Evolutionary conservation across 352 stramenopile species (phyloP).

Genomic region (Phytopythium litorale): DNA sequence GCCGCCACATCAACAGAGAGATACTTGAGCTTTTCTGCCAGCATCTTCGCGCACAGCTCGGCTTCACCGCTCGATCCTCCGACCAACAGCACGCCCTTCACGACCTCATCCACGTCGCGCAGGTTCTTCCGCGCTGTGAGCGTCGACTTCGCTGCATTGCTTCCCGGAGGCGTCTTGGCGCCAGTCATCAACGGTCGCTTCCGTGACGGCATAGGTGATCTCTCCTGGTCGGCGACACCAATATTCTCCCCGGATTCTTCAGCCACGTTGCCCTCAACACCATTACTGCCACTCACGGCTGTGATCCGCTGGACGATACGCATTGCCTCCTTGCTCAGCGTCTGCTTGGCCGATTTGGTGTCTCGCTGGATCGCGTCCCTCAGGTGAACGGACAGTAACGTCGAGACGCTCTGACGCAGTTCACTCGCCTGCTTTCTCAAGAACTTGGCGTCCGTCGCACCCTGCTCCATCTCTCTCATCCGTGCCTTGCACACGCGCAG

Average conservation of each 20-base stretch:
- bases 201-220: neutral
- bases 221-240: neutral
- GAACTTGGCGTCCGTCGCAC: constrained; percentile 28
- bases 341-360: constrained; percentile 57
- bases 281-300: neutral
- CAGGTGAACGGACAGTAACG: constrained; percentile 29
- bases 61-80: constrained; percentile 35
- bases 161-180: neutral
- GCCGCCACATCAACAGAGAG: constrained; percentile 33
- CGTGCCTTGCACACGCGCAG: constrained; percentile 43
- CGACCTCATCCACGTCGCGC: constrained; percentile 42
- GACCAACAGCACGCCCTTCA: constrained; percentile 47
- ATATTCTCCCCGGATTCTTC: too few species aligned
- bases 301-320: constrained; percentile 18
- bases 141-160: neutral
- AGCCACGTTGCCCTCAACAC: neutral
- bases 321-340: constrained; percentile 49
- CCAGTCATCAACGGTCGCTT: constrained; percentile 4
- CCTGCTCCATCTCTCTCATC: constrained; percentile 23
- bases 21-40: constrained; percentile 44
- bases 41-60: constrained; percentile 26
- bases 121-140: constrained; percentile 5
- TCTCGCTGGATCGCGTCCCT: constrained; percentile 46
- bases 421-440: constrained; percentile 39
- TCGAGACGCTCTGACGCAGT: constrained; percentile 34